Base-by-base conservation (phyloP, 352 stramenopile species). In the Globisporangium barbulae region DNA sequence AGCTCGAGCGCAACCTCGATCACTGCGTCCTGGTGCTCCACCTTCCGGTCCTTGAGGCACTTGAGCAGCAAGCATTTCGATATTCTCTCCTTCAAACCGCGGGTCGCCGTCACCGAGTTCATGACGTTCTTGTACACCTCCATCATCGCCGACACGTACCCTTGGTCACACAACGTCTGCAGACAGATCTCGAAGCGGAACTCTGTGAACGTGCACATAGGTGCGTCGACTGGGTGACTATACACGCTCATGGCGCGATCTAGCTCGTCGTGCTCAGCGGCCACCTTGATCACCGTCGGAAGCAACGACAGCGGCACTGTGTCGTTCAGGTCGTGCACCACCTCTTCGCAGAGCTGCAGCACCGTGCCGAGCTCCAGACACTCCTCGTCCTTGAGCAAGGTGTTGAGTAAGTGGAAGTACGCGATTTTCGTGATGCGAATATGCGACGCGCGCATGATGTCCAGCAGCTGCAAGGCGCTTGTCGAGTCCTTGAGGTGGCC, bases 181-280 rank as follows among this genome's bases (percentile, higher is more conserved):
- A 90, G 59, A 55, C 76, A 87, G 47, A 88, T 88, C 31, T 89
- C 81, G 58, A 93, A 89, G 10, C 74, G 79, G 61, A 80, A 82
- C 63, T 90, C 76, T 1, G 74, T 83, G 52, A 78, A 88, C 2
- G 41, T 45, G 25, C 65, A 70, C 75, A 90, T 81, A 2, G 63
- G 37, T 7, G 68, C 72, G 17, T 83, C 61, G 0, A 64, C 59
- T 2, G 73, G 68, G 37, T 85, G 75, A 21, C 61, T 61, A 59
- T 93, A 91, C 25, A 89, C 59, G n/a, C 72, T 69, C 81, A 93
- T 91, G 30, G 80, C 84, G 0, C 80, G 76, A 31, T 84, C 56
- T 2, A 85, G 65, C 57, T 84, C 67, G 12, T 74, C 77, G 48
- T 78, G 73, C 65, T 86, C 73, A 6, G 81, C 79, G 12, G 81